Conservation (phyloP, 2,329 filamentous ascomycete species). For the Fusarium tupiense region DNA sequence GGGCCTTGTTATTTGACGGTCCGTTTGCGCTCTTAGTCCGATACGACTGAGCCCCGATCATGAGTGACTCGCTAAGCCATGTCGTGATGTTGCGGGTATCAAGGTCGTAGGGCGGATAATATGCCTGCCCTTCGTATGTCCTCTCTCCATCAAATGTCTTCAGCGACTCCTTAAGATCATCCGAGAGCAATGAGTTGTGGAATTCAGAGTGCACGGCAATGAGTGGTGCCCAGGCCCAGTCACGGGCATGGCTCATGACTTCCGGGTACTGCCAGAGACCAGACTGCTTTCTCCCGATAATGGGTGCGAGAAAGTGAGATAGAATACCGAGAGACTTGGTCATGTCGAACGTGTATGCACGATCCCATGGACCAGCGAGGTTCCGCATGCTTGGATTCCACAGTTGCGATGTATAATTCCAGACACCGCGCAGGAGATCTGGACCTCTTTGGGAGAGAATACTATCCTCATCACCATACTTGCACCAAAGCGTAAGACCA, state of each 20-base stretch:
- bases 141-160: slow-evolving; percentile 7
- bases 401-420: slow-evolving; percentile 59
- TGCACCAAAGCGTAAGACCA: slow-evolving; percentile 64
- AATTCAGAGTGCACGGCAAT: slow-evolving; percentile 62
- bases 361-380: slow-evolving; percentile 70
- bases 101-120: slow-evolving; percentile 46
- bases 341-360: slow-evolving; percentile 70
- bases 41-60: slow-evolving; percentile 64
- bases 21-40: not conserved
- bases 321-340: slow-evolving; percentile 55
- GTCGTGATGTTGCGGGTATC: slow-evolving; percentile 66
- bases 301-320: slow-evolving; percentile 35
- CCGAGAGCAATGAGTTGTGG: slow-evolving; percentile 57
- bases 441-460: slow-evolving; percentile 58
- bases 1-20: slow-evolving; percentile 9
- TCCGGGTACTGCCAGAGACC: slow-evolving; percentile 46
- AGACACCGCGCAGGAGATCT: slow-evolving; percentile 61
- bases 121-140: slow-evolving; percentile 7
- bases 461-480: slow-evolving; percentile 52
- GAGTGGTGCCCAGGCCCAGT: slow-evolving; percentile 65
- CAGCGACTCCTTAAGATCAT: slow-evolving; percentile 44
- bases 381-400: slow-evolving; percentile 68
- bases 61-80: slow-evolving; percentile 63
- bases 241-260: slow-evolving; percentile 65
- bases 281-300: not conserved